Evolutionary conservation across 208 protist species (phyloP).

Genomic region (Endotrypanum monterogeii): DNA sequence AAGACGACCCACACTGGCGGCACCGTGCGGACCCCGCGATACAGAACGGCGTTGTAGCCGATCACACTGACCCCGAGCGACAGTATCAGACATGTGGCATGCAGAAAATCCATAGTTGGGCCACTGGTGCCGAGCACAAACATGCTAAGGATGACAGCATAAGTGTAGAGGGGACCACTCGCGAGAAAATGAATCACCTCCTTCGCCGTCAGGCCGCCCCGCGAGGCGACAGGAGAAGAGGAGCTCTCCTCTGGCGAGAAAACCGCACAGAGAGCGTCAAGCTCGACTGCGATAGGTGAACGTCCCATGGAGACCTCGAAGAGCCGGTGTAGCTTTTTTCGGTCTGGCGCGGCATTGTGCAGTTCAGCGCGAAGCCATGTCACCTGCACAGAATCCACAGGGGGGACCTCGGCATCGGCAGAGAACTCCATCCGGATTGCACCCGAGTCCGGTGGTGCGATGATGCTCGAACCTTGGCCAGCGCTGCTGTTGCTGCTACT

Average conservation of each 20-base stretch:
- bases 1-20: conserved; percentile 26
- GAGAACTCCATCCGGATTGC: neutral
- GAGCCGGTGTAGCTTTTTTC: neutral
- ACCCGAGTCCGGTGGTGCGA: neutral
- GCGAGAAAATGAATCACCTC: conserved; percentile 19
- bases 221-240: neutral
- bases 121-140: conserved; percentile 31
- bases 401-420: neutral
- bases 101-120: conserved; percentile 15
- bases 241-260: neutral
- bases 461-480: neutral
- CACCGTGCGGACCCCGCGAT: conserved; percentile 19
- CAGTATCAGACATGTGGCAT: conserved; percentile 22
- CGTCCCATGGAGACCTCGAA: conserved; percentile 27
- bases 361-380: conserved; percentile 17
- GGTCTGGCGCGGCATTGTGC: conserved; percentile 7
- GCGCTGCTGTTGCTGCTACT: neutral
- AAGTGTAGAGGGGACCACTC: conserved; percentile 21
- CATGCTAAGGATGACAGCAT: conserved; percentile 22
- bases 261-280: conserved; percentile 3
- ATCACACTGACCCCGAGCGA: conserved; percentile 26
- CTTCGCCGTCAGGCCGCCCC: conserved; percentile 5
- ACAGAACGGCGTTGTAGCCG: conserved; percentile 28
- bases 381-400: neutral
- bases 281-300: conserved; percentile 18